Evolutionary conservation across 768 basidiomycete species (phyloP), one percentile per base, ranked within the genome.

Genomic region (Phylloporus arenicola): DNA sequence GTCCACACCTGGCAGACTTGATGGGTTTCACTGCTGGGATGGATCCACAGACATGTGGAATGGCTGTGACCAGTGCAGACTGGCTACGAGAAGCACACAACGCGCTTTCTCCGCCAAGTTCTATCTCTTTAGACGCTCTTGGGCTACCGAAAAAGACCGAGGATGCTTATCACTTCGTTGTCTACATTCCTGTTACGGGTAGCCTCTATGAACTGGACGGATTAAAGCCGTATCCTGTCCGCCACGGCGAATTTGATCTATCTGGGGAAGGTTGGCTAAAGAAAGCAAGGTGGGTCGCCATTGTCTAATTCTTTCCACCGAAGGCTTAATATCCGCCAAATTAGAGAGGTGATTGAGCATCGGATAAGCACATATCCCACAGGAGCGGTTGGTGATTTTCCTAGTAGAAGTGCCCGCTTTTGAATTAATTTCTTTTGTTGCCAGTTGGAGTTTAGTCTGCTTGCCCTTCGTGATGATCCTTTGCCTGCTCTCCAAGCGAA

Each of bases 91-190:
- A 86, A 58, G 86, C 89, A 14, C 95, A 99, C 66, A 99, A 99
- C 63, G 80, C 90, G 16, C 84, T 98, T 57, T 92, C 94, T 11
- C 90, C 92, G 33, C 92, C 93, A 13, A 86, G 80, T 51, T 82
- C 90, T 1, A 88, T 96, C 57, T 90, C 90, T 6, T 72, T 95
- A 47, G 89, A 92, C 60, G 91, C 92, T 17, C 76, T 92, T 20
- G 84, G 81, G 20, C 72, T 87, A 19, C 80, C 79, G 24, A 86
- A 74, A 57, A 82, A 72, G 58, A 69, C 71, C 4, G 83, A 84
- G 62, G 96, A 98, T 60, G 94, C 94, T 12, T 99, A 95, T 68
- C 95, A 99, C 61, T 99, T 98, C 62, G 84, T 98, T 37, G 86
- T 95, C 11, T 99, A 97, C 66, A 72, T 95, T 43, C 95, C 95